Evolutionary conservation across 2,329 filamentous ascomycete genomes (phyloP), one percentile per base, ranked within the genome.

Genomic region (Sporothrix schenckii): DNA sequence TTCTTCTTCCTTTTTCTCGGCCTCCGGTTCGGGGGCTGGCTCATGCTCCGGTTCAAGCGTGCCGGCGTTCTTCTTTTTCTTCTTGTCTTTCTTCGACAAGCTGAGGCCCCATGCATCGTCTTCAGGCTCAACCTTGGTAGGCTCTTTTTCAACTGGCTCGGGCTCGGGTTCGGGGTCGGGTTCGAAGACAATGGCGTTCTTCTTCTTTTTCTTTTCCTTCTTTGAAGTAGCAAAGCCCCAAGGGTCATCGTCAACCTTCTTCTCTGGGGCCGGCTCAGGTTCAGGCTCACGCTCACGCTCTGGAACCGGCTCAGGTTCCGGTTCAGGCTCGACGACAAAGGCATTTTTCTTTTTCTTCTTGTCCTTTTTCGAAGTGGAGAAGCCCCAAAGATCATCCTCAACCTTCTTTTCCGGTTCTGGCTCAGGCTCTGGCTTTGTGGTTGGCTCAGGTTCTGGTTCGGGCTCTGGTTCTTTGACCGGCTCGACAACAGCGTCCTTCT

Each of bases 151-250:
- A 52, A 16, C 68, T 16, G 70, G 74, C 68, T 73, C 73, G 52
- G 58, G 74, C 65, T 72, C 69, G 2, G 61, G 66, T 19, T 71
- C 65, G 24, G 49, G 14, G 2, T 60, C 56, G 14, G 53, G 54
- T 16, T 58, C 54, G 54, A 61, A 21, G 19, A 61, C 34, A 10
- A 34, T 60, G 9, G 70, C 66, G 7, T 41, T 60, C 24, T 44
- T 47, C 79, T 66, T 80, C 76, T 69, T 72, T 49, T 72, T 72
- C 63, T 72, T 73, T 54, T 70, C 69, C 65, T 72, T 72, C 52
- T 72, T 68, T 11, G 69, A 77, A 70, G 70, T 67, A 70, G 74
- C 73, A n/a, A 72, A 72, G 47, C 73, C 76, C 78, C 74, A 78
- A 24, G 72, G 44, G 30, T 76, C 73, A 9, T 70, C 68, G 2